phyloP scores from a whole-genome alignment of 2,329 filamentous ascomycete genomes.

The Akanthomyces lecanii region DNA sequence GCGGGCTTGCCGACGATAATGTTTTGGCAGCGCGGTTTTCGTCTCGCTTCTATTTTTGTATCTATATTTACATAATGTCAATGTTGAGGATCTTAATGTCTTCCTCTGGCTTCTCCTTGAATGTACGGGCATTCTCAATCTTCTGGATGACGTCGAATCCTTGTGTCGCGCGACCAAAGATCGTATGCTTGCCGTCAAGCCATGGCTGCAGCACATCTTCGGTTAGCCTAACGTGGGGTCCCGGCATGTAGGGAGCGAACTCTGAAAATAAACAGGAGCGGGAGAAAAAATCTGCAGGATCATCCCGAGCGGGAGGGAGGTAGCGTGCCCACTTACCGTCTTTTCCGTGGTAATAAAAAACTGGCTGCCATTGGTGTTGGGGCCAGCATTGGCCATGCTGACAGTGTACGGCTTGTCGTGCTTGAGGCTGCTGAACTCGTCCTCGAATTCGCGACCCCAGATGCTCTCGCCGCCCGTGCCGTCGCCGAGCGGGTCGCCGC shows the following conservation, averaged over 20 bases:
- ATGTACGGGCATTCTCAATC: conserved; percentile 86
- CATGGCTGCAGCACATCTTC: conserved; percentile 56
- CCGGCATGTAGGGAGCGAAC: background rate
- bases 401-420: conserved; percentile 96
- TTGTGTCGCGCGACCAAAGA: conserved; percentile 86
- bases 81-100: conserved; percentile 98
- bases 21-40: background rate
- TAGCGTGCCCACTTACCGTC: conserved; percentile 55
- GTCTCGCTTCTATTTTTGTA: background rate
- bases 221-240: conserved; percentile 19
- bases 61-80: conserved; percentile 44
- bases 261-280: conserved; percentile 1
- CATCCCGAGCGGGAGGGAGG: conserved; percentile 8
- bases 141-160: conserved; percentile 92
- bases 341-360: conserved; percentile 99
- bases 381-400: conserved; percentile 96
- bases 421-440: conserved; percentile 86
- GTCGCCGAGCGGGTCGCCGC: conserved; percentile 88
- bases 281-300: conserved; percentile 5
- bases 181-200: conserved; percentile 93
- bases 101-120: conserved; percentile 90
- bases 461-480: conserved; percentile 82
- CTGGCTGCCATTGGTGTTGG: conserved; percentile 91
- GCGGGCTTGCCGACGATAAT: conserved; percentile 10
- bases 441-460: conserved; percentile 93